Conservation (phyloP, 2,329 filamentous ascomycete species). For the Phaeosphaeriaceae sp. region DNA sequence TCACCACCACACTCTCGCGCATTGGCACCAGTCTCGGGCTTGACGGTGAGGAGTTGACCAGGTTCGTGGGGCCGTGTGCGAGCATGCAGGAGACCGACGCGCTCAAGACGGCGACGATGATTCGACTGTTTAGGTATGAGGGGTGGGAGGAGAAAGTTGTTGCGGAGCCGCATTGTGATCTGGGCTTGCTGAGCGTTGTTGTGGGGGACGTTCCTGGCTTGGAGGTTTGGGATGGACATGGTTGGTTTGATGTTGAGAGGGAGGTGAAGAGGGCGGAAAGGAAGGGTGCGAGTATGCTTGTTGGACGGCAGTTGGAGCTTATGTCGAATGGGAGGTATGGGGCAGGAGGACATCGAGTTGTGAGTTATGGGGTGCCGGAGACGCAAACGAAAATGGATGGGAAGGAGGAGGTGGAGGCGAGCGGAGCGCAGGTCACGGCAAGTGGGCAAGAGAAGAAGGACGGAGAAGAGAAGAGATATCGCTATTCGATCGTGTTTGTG, state of each 20-base stretch:
- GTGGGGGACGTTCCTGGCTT: constrained; percentile 46
- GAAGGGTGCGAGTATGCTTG: constrained; percentile 35
- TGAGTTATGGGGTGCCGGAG: constrained; percentile 34
- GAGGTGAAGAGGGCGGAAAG: constrained; percentile 21
- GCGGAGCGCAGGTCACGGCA: not conserved
- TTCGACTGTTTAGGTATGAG: constrained; percentile 47
- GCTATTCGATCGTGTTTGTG: constrained; percentile 48
- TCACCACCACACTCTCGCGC: constrained; percentile 30
- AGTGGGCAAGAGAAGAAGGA: not conserved
- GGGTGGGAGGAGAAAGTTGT: constrained; percentile 44
- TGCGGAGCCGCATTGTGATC: constrained; percentile 46
- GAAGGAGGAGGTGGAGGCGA: not conserved
- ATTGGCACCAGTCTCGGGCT: constrained; percentile 32
- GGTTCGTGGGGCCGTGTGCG: constrained; percentile 37
- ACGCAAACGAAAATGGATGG: not conserved
- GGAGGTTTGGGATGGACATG: constrained; percentile 41
- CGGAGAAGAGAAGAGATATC: constrained; percentile 24
- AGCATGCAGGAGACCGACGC: constrained; percentile 25
- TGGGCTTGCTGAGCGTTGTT: constrained; percentile 43
- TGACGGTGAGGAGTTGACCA: constrained; percentile 22
- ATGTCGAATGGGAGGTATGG: constrained; percentile 37
- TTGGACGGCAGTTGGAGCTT: constrained; percentile 39
- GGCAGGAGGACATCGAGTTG: constrained; percentile 45
- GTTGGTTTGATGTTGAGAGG: constrained; percentile 38
- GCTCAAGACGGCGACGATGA: constrained; percentile 44